Base-by-base conservation (phyloP, 495 filamentous ascomycete species). In the Penicillium parvum region DNA sequence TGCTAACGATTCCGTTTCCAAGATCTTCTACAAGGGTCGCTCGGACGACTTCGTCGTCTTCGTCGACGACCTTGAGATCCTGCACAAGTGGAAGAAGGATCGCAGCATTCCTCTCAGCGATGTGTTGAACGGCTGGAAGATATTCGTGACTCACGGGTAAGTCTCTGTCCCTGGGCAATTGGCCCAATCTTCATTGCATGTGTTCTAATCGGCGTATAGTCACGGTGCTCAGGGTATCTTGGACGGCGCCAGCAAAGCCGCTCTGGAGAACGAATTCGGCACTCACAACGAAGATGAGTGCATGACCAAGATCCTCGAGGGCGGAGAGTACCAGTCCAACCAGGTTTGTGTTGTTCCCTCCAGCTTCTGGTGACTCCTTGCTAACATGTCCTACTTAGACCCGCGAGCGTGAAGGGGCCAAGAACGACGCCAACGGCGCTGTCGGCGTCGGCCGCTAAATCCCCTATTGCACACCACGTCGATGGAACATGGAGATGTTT, bases 11-110 rank as follows among this genome's bases (percentile, higher is more conserved):
- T 56, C 63, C 36, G 75, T 82, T 58, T 69, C 69, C 71, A 96
- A 94, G 73, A 78, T 95, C 68, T 82, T 94, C 82, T 91, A 83
- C 82, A 86, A 90, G 75, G 91, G 92, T 73, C 69, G 73, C 40
- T 74, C 78, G 16, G 89, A 97, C 21, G 88, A 96, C 76, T 98
- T 90, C 62, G 68, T 97, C 62, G 75, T 96, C 73, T 88, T 95
- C 64, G 75, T 94, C 40, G 89, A 96, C 43, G 84, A 84, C 61
- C 50, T 72, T 12, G 63, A 85, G 16, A 74, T 75, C 28, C 76
- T 89, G 45, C 71, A 87, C 65, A 79, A 89, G 58, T 97, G 92
- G 94, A 82, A 79, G 68, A 69, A 66, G 11, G 90, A 98, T 71
- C 80, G 80, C 55, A 82, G 77, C 7, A 73, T 90, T 27, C 84